phyloP scores from a whole-genome alignment of 768 basidiomycete genomes.

The Amanita brunnescens region DNA sequence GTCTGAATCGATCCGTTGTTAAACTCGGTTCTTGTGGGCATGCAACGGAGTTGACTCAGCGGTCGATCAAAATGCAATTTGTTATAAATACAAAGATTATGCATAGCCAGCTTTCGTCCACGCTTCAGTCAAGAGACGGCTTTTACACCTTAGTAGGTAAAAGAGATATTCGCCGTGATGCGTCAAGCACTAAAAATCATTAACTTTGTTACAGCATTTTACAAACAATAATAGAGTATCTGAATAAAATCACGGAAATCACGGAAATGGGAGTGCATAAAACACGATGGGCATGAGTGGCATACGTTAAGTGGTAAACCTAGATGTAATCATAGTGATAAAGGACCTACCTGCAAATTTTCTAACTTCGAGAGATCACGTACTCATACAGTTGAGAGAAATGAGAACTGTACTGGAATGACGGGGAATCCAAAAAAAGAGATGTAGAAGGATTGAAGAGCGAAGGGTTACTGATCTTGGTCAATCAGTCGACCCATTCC shows the following conservation, averaged over 20 bases:
- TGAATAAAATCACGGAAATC: too few relatives aligned
- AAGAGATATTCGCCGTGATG: background rate
- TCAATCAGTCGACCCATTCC: conserved; percentile 26
- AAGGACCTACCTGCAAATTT: too few relatives aligned
- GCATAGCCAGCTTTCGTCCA: conserved; percentile 35
- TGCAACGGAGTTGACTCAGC: conserved; percentile 22
- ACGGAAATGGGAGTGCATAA: too few relatives aligned
- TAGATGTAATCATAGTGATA: too few relatives aligned
- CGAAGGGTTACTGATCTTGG: too few relatives aligned
- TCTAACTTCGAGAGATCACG: too few relatives aligned
- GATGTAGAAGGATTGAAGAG: background rate
- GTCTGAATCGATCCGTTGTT: conserved; percentile 39
- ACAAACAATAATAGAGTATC: too few relatives aligned
- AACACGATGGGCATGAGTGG: too few relatives aligned
- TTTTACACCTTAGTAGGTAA: conserved; percentile 17
- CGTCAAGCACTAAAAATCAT: background rate
- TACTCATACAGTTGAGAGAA: background rate
- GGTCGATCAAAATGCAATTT: conserved; percentile 40
- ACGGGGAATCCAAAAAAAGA: background rate
- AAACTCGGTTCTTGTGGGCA: conserved; percentile 20
- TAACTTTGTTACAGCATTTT: too few relatives aligned
- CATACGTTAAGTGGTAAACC: too few relatives aligned
- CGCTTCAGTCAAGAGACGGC: conserved; percentile 30
- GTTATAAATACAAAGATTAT: conserved; percentile 39
- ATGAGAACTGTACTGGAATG: background rate